Evolutionary conservation across 495 filamentous ascomycete genomes (phyloP), one percentile per base, ranked within the genome.

Genomic region (Tuber indicum): DNA sequence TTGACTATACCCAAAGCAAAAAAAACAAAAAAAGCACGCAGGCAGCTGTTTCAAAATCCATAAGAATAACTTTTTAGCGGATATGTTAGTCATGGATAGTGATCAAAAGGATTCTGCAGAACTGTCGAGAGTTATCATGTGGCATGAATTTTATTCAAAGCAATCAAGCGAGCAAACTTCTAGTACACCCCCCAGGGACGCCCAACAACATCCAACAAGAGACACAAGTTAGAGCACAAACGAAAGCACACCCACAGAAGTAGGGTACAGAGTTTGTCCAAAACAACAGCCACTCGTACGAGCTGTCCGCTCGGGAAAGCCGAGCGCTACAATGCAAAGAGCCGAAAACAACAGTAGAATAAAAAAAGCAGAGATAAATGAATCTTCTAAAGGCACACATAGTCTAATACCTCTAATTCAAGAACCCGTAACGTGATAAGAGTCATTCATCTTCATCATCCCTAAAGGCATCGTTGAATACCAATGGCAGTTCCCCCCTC

Each of bases 401-500:
- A 66, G 12, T 66, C n/a, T 66, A 66, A 66, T 17, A 66, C 26
- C 26, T 66, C 58, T 66, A 66, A 32, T 26, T 32, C 4, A 36
- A 66, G 32, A 26, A 7, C 26, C 58, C 14, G 26, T 26, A 58
- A 58, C 58, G 3, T 36, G 10, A 17, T 32, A 32, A 36, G 26
- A 66, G n/a, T 66, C 58, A 66, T 14, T 66, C 58, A 36, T 66
- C 12, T 12, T 66, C 58, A 6, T 66, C 58, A 17, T 32, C 58
- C 26, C 58, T 66, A 6, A 66, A 26, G 26, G 14, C 58, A 4
- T 66, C 58, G 14, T 17, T 36, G 26, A 66, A 66, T 8, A 16
- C 58, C 26, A 81, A 66, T 1, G 32, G 41, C 26, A 5, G 10
- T 62, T 84, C 82, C 41, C 82, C 82, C 32, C 82, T 73, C 46